A percentile compares a stretch with the other conserved stretches of the same genome.
Conservation (phyloP, 108 stramenopile species). For the Nannochloropsis oceanica region DNA sequence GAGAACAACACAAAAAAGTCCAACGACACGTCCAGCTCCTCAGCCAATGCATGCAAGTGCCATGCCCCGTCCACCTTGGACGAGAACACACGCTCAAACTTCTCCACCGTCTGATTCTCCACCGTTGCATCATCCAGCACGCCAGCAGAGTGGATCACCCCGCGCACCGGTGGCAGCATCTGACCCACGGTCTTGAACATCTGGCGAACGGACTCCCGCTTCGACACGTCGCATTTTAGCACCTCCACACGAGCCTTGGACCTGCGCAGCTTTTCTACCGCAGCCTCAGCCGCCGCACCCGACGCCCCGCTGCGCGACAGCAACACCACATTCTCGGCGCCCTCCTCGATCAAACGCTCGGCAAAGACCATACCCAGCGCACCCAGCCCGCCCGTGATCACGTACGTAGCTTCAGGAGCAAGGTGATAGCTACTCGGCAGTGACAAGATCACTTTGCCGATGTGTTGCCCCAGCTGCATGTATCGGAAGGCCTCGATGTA, state of each 20-base stretch:
- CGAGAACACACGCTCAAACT: not conserved
- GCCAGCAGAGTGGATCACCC: constrained; percentile 11
- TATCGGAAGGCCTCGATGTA: not conserved
- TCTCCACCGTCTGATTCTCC: not conserved
- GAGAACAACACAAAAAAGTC: constrained; percentile 10
- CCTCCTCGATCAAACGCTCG: not conserved
- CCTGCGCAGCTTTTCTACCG: too few species aligned
- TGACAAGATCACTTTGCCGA: not conserved
- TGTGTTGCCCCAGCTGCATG: not conserved
- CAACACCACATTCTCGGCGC: constrained; percentile 4
- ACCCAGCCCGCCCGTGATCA: constrained; percentile 14
- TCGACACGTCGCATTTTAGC: too few species aligned
- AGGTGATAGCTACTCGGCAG: not conserved
- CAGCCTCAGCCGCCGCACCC: too few species aligned
- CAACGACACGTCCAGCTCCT: not conserved
- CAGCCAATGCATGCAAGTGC: not conserved
- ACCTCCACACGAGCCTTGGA: too few species aligned
- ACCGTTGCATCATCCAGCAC: not conserved
- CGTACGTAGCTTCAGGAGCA: not conserved
- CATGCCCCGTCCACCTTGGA: constrained; percentile 1
- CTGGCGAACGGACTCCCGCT: too few species aligned
- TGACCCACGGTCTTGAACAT: too few species aligned
- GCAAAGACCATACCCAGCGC: constrained; percentile 10
- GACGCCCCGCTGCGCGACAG: too few species aligned
- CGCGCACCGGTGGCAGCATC: constrained; percentile 11